Evolutionary conservation across 768 basidiomycete genomes (phyloP).

Genomic region (Mycena epipterygia): DNA sequence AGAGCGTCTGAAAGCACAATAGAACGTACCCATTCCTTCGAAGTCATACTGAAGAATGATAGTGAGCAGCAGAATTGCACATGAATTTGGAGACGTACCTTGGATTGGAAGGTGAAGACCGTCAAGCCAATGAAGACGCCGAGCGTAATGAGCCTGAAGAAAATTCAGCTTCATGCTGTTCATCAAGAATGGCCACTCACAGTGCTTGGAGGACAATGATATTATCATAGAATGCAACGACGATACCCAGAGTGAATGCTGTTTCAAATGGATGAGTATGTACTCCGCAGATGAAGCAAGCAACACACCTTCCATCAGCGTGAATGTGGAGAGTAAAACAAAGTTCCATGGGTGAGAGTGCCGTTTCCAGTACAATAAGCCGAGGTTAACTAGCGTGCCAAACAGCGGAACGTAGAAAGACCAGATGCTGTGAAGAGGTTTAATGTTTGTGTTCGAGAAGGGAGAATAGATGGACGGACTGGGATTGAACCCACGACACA

Average conservation of each 20-base stretch:
- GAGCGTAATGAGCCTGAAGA: slow-evolving; percentile 81
- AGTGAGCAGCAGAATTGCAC: background rate
- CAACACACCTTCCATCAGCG: slow-evolving; percentile 73
- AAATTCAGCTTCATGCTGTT: slow-evolving; percentile 18
- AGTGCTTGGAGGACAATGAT: slow-evolving; percentile 88
- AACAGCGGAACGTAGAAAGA: slow-evolving; percentile 83
- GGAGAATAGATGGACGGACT: slow-evolving; percentile 60
- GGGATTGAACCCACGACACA: slow-evolving; percentile 77
- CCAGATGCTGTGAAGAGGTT: slow-evolving; percentile 70
- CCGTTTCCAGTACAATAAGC: slow-evolving; percentile 91
- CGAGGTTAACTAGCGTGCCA: slow-evolving; percentile 84
- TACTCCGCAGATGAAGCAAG: background rate
- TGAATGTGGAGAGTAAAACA: slow-evolving; percentile 88
- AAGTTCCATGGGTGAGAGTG: slow-evolving; percentile 93
- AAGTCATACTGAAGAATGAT: slow-evolving; percentile 88
- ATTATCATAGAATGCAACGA: slow-evolving; percentile 81
- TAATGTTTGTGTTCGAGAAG: slow-evolving; percentile 4
- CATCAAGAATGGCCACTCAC: slow-evolving; percentile 55
- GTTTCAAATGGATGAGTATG: background rate
- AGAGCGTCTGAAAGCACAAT: no score
- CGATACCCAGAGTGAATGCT: slow-evolving; percentile 89
- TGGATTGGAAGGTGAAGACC: slow-evolving; percentile 94
- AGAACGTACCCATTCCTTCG: slow-evolving; percentile 75
- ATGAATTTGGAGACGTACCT: slow-evolving; percentile 58
- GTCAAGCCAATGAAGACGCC: slow-evolving; percentile 96